A percentile compares a stretch with the other conserved stretches of the same genome.
phyloP scores from a whole-genome alignment of 2,329 filamentous ascomycete species.

The Talaromyces sp. region DNA sequence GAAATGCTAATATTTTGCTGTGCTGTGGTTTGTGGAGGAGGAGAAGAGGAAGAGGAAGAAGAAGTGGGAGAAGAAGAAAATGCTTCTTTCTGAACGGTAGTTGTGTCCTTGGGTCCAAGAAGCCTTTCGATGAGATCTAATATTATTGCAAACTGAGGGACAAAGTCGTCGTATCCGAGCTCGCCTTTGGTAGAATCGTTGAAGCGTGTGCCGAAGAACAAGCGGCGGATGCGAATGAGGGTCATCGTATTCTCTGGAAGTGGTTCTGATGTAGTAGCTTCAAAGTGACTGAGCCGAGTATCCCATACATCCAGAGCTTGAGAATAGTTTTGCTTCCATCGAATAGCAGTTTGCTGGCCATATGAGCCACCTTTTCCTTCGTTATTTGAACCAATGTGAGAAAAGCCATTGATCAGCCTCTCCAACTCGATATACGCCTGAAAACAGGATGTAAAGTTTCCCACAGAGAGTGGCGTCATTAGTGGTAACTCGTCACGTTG shows the following conservation, averaged over 20 bases:
- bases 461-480: neutral
- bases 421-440: neutral
- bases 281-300: neutral
- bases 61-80: too few species aligned
- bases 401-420: conserved; percentile 1
- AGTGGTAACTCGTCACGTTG: neutral
- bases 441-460: neutral
- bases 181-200: neutral
- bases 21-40: neutral
- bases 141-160: neutral
- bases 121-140: neutral
- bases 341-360: neutral
- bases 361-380: neutral
- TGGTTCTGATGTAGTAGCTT: neutral
- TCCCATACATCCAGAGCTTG: neutral
- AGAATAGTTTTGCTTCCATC: neutral
- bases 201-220: neutral
- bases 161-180: neutral
- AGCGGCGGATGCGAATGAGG: neutral
- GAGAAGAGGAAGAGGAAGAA: too few species aligned
- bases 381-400: neutral
- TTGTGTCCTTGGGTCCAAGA: neutral
- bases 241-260: neutral
- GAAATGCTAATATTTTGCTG: neutral
- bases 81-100: neutral